Base-by-base conservation (phyloP, 2,329 filamentous ascomycete genomes). In the Hymenotorrendiella dingleyae region DNA sequence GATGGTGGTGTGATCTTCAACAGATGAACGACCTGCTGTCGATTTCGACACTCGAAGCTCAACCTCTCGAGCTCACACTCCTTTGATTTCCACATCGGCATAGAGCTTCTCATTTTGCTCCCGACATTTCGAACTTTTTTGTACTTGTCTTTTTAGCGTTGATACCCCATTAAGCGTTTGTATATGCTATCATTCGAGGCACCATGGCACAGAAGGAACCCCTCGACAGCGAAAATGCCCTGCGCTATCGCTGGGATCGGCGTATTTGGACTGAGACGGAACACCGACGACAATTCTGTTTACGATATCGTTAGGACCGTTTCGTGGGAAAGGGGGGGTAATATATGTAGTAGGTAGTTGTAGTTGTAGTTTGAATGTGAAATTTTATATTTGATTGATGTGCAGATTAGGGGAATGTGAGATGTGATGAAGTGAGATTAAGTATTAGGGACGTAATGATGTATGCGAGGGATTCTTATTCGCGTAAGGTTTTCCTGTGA, bases 111-210 rank as follows among this genome's bases (percentile, higher is more conserved):
- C 8, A 28, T 30, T 16, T 22, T 17, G 16, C 38, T 21, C 40
- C 32, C 44, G 27, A 39, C 29, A 30, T 37, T 40, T 49, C 40
- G 34, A 42, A 40, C 36, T 34, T 40, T 46, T 49, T 40, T 42
- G 16, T 9, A 40, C 23, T 36, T 46, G 40, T 21, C 54, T 57
- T 60, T 60, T 58, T 57, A 61, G 61, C 61, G 64, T 71, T 70
- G 71, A 74, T 74, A 74, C 71, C 71, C 54, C 70, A 68, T 72
- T 68, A 54, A 62, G 67, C 70, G 67, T 73, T 71, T 69, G 60
- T 58, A 72, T 73, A 70, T 67, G 69, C 69, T 70, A 67, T 72
- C 67, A 62, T 64, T 64, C 63, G 63, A 64, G 48, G 36, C n/a
- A 30, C n/a, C 12, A 34, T 34, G n/a, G 17, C 17, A 16, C 19